phyloP scores from a whole-genome alignment of 2,329 filamentous ascomycete genomes.

The Pseudogymnoascus sp. region DNA sequence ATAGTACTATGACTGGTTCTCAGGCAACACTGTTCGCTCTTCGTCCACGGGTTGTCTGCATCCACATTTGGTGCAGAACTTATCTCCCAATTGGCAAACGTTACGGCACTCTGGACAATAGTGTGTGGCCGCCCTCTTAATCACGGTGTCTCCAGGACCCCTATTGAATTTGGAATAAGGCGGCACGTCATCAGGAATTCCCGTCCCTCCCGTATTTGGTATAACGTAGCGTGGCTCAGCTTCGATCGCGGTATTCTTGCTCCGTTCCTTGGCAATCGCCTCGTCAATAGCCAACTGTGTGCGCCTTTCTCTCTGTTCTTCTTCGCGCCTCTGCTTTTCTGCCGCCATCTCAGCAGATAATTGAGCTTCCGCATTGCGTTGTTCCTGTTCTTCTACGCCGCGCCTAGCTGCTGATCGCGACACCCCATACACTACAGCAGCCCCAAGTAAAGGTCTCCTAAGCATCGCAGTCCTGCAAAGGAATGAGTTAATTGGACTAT shows the following conservation, averaged over 20 bases:
- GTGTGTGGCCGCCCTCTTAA: not conserved
- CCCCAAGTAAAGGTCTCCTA: not conserved
- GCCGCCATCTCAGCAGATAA: not conserved
- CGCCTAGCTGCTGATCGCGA: not conserved
- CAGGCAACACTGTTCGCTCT: no score
- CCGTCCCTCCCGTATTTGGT: not conserved
- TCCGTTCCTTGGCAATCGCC: not conserved
- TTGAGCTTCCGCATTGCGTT: not conserved
- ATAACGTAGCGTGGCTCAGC: not conserved
- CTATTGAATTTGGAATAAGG: not conserved
- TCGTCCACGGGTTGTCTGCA: not conserved
- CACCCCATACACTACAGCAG: not conserved
- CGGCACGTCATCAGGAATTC: not conserved
- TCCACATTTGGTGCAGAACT: not conserved
- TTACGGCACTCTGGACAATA: slow-evolving; percentile 1
- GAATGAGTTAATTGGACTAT: no score
- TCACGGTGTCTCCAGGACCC: not conserved
- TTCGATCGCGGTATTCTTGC: not conserved
- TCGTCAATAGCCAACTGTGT: not conserved
- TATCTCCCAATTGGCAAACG: not conserved
- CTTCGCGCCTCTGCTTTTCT: not conserved
- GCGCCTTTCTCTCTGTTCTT: not conserved
- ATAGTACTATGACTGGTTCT: no score
- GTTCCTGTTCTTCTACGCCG: not conserved
- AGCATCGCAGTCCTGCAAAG: not conserved